Evolutionary conservation across 1,139 yeast species (phyloP), one percentile per base, ranked within the genome.

Genomic region (Debaryomyces nepalensis): DNA sequence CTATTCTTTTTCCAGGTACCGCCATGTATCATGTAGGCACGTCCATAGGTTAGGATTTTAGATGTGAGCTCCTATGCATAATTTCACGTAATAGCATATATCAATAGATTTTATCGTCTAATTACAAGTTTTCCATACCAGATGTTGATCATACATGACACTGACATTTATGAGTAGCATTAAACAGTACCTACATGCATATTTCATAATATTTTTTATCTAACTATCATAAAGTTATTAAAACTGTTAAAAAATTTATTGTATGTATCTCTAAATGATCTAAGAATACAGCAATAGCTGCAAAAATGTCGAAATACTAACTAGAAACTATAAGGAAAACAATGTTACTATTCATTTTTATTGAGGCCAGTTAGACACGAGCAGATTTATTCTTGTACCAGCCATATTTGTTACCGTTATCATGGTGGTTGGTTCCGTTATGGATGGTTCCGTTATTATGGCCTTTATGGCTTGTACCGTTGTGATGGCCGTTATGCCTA

Each of bases 11-110:
- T n/a, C n/a, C n/a, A n/a, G n/a, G n/a, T n/a, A n/a, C n/a, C n/a
- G n/a, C n/a, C n/a, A n/a, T n/a, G n/a, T n/a, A n/a, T n/a, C 32
- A 29, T 29, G 18, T 16, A 29, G 32, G 32, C 32, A 29, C 32
- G 32, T 21, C 18, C 32, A 5, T 21, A 29, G 31, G 19, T 12
- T 15, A 19, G 6, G n/a, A 18, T 3, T 18, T 7, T 5, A 14
- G 19, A 27, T 16, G 8, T 14, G 11, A 29, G 19, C 19, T 21
- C 32, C n/a, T 18, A 14, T 29, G 16, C 2, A 15, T 10, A 15
- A 20, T 22, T 29, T 12, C 21, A 27, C 9, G 12, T 21, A 21
- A 10, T 14, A 29, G 5, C 10, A 14, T 10, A 16, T 27, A 22
- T 6, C 9, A 22, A 27, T 33, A 21, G 32, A 16, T 27, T 18